Conservation (phyloP, 2,329 filamentous ascomycete species). For the Cladosporium sp. region DNA sequence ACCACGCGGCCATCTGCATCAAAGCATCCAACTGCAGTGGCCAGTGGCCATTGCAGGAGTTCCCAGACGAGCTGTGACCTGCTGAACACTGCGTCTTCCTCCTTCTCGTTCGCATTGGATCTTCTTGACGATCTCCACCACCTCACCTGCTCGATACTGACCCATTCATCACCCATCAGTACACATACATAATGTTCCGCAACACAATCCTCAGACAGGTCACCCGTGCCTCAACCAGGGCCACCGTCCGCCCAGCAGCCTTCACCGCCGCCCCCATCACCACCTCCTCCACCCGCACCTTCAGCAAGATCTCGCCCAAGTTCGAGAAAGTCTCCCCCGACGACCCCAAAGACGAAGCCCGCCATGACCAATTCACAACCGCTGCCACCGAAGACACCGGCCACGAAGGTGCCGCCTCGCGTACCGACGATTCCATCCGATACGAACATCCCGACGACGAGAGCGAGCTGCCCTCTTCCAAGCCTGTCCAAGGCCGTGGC, state of each 20-base stretch:
- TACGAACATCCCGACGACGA: constrained; percentile 78
- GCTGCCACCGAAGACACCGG: constrained; percentile 33
- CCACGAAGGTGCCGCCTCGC: constrained; percentile 65
- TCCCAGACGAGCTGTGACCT: background rate
- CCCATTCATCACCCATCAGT: too few relatives aligned
- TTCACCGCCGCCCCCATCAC: constrained; percentile 17
- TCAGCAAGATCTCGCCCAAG: constrained; percentile 18
- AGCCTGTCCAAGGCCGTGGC: constrained; percentile 68
- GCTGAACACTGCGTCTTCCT: background rate
- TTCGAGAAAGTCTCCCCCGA: constrained; percentile 21
- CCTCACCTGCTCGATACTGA: too few relatives aligned
- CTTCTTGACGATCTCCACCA: too few relatives aligned
- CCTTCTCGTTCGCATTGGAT: constrained; percentile 1
- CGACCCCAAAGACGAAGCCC: constrained; percentile 26
- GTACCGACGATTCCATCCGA: constrained; percentile 72
- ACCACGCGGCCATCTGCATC: constrained; percentile 5
- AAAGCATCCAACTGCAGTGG: constrained; percentile 8
- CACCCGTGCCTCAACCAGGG: constrained; percentile 26
- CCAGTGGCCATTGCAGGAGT: constrained; percentile 1
- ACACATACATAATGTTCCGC: constrained; percentile 25
- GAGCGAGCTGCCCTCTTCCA: constrained; percentile 64
- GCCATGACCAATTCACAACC: constrained; percentile 29
- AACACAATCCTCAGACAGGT: constrained; percentile 29
- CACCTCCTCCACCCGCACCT: constrained; percentile 19
- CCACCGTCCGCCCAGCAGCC: constrained; percentile 21